These are phyloP conservation scores for Crithidia sp. DNA, from an alignment of 208 protist species.

Conservation along the genomic window DNA sequence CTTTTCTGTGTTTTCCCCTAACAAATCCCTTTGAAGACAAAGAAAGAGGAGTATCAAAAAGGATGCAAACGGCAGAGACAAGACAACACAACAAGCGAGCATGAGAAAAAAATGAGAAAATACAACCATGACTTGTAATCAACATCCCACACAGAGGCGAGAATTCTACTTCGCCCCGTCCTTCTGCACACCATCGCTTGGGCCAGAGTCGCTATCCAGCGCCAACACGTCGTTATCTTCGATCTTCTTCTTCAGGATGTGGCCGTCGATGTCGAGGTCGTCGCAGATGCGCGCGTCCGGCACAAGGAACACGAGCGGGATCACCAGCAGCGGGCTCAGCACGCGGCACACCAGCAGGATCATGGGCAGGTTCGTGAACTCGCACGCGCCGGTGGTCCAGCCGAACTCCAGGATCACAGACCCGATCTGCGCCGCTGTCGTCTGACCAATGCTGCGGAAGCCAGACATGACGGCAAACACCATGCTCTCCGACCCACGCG, in stretches of 20 bases:
- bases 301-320: slow-evolving; percentile 67
- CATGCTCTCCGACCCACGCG: slow-evolving; percentile 69
- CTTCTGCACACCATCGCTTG: background rate
- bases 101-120: too few species aligned
- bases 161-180: too few species aligned
- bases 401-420: slow-evolving; percentile 50
- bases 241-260: slow-evolving; percentile 32
- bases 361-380: slow-evolving; percentile 66
- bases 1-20: too few species aligned
- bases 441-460: slow-evolving; percentile 71
- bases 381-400: slow-evolving; percentile 51
- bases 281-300: slow-evolving; percentile 65
- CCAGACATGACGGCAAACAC: slow-evolving; percentile 77
- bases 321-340: slow-evolving; percentile 44
- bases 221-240: background rate
- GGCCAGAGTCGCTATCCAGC: background rate
- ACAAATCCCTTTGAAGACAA: too few species aligned
- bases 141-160: too few species aligned
- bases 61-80: too few species aligned
- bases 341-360: slow-evolving; percentile 61
- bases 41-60: too few species aligned
- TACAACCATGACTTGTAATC: too few species aligned
- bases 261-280: slow-evolving; percentile 50
- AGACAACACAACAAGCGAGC: too few species aligned
- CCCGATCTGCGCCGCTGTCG: slow-evolving; percentile 38